Evolutionary conservation across 257 asterid species (phyloP), one percentile per base, ranked within the genome.

Genomic region (Henckelia pumila): DNA sequence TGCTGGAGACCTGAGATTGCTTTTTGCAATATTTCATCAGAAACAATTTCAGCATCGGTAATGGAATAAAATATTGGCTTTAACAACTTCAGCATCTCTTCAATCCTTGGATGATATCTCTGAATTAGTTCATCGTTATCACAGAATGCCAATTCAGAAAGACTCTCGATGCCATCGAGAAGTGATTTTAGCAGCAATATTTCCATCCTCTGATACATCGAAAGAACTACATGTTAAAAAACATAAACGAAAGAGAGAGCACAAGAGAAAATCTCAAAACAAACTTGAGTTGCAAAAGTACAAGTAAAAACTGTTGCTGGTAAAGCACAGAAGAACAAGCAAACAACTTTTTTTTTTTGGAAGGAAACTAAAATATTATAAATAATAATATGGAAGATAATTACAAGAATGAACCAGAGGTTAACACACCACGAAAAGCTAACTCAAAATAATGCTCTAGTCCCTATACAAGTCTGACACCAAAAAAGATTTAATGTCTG

Each of bases 131-230:
- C 96, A 68, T 76, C 64, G 47, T 80, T 68, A 58, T 83, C 95
- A 76, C 72, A 57, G 58, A 82, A 76, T 62, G 90, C 76, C 76
- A 84, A 76, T 59, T 86, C 81, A 21, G 75, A 63, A 75, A 88
- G 75, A 67, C 85, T 61, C 63, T 79, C 69, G 71, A 88, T 81
- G 78, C 86, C 80, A 79, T 80, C 78, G 83, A 86, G 78, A 79
- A 90, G 95, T 52, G 86, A 84, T 63, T 83, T 76, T 64, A 86
- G 78, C 84, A 80, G 32, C 40, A 87, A 86, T 71, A 88, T 81
- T 86, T 86, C 96, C 96, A 88, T 91, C 73, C 67, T 84, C 95
- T 87, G 85, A 71, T 44, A 69, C 75, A 69, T 60, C 63, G 60
- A 62, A 74, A 73, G 56, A 63, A 80, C 60, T 26, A 56, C 52